A percentile compares a stretch with the other conserved stretches of the same genome.
These are phyloP conservation scores for Chytriomyces sp. DNA, from an alignment of 192 early-diverging fungal species.

Conservation along the genomic window DNA sequence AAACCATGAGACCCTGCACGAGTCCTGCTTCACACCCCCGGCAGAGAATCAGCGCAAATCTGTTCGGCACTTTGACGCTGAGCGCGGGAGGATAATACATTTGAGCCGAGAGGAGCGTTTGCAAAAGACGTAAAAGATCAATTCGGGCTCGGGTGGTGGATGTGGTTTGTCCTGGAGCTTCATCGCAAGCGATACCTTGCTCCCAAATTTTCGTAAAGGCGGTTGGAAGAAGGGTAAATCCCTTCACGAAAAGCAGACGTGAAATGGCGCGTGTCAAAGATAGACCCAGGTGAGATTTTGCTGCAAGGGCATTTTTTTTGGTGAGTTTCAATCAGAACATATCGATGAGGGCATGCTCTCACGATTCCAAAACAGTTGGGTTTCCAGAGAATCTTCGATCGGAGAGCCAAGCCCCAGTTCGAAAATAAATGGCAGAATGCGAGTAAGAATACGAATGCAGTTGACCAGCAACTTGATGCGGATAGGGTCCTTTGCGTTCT, in stretches of 20 bases:
- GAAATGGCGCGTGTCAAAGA: slow-evolving; percentile 29
- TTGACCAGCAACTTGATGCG: slow-evolving; percentile 46
- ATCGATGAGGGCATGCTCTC: background rate
- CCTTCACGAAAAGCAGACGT: slow-evolving; percentile 50
- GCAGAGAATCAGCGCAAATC: slow-evolving; percentile 60
- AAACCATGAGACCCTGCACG: slow-evolving; percentile 68
- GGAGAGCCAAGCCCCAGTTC: slow-evolving; percentile 58
- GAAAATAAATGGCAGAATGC: slow-evolving; percentile 84
- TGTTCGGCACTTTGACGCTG: slow-evolving; percentile 57
- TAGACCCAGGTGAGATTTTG: slow-evolving; percentile 3
- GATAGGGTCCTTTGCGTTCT: background rate
- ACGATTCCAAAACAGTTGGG: slow-evolving; percentile 65
- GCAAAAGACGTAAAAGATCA: slow-evolving; percentile 78
- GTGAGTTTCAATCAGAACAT: no score
- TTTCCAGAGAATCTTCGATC: slow-evolving; percentile 57
- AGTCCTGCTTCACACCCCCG: background rate
- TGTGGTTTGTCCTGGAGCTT: slow-evolving; percentile 44
- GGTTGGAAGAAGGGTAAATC: slow-evolving; percentile 49
- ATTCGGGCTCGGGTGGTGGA: slow-evolving; percentile 76
- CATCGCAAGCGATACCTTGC: slow-evolving; percentile 47
- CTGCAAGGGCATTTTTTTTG: slow-evolving; percentile 1
- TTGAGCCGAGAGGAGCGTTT: slow-evolving; percentile 77
- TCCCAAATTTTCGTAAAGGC: slow-evolving; percentile 50
- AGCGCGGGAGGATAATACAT: slow-evolving; percentile 70
- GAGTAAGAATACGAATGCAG: slow-evolving; percentile 81